Evolutionary conservation across 331 rosid species (phyloP), one percentile per base, ranked within the genome.

Genomic region (Rosa hybrid): DNA sequence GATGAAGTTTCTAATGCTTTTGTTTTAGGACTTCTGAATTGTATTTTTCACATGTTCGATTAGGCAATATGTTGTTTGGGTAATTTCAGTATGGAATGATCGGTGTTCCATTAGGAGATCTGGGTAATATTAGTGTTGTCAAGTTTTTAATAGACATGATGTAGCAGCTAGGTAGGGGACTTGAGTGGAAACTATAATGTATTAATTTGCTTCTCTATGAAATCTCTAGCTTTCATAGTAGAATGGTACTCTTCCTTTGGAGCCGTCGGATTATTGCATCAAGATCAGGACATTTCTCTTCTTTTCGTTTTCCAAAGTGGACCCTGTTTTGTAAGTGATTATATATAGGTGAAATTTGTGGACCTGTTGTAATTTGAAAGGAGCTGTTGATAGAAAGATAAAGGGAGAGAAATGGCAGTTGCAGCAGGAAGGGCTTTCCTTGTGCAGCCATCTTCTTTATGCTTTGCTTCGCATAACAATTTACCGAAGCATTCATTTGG

Each of bases 401-500:
- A 65, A 71, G 25, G 74, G 72, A 74, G 75, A 80, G 78, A 72
- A 86, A 92, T 91, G 97, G 92, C 90, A 20, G 78, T 80, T 67
- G 84, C 87, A 81, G 81, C 83, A n/a, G 89, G 85, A 78, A 87
- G 91, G 86, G 81, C 82, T 80, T 80, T 88, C 81, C 86, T 81
- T 62, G 51, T 83, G 53, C 96, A 81, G 53, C 87, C 91, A 13
- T 79, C 85, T 81, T 74, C 90, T 76, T 70, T 82, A 63, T 38
- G 82, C 76, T 57, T 78, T 45, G 56, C 57, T 42, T 83, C 72
- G 77, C 44, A 12, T n/a, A 83, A 87, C 68, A 87, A 65, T 20
- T 46, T 64, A 16, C 11, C 17, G 53, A 83, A 76, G 70, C 42
- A 82, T 45, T 86, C 83, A 38, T 63, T 82, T 21, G 85, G 82